Evolutionary conservation across 805 yeast genomes (phyloP).

Genomic region (Cyberlindnera amylophila): DNA sequence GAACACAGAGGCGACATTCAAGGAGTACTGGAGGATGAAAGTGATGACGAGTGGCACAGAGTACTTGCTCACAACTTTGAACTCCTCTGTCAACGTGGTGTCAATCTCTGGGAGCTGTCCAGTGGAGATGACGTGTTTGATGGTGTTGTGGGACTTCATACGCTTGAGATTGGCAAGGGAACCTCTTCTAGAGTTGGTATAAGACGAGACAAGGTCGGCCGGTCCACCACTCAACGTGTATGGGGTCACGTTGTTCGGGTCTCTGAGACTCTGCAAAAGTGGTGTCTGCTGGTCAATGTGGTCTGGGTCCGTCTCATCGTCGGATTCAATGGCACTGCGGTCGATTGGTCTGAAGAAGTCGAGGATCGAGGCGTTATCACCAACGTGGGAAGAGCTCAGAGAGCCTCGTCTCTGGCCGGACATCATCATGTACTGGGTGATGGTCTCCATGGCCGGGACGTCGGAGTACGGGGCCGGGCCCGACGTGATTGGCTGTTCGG

Average conservation of each 20-base stretch:
- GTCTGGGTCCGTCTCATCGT: conserved; percentile 10
- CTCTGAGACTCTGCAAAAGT: conserved; percentile 21
- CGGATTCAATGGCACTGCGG: conserved; percentile 10
- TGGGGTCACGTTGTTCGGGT: conserved; percentile 14
- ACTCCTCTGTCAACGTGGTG: conserved; percentile 37
- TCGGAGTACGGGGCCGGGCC: conserved; percentile 27
- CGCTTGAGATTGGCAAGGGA: conserved; percentile 26
- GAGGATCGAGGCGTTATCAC: conserved; percentile 23
- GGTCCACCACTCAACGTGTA: conserved; percentile 6
- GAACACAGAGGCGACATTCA: conserved; percentile 73
- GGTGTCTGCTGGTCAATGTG: conserved; percentile 21
- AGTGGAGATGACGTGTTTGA: conserved; percentile 23
- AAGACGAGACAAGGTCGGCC: conserved; percentile 21
- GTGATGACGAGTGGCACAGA: conserved; percentile 65
- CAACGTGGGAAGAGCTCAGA: conserved; percentile 14
- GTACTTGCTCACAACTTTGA: conserved; percentile 37
- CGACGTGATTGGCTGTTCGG: conserved; percentile 18
- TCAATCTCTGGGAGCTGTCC: conserved; percentile 25
- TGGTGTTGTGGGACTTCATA: conserved; percentile 25
- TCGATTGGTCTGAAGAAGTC: conserved; percentile 23
- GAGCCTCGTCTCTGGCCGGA: conserved; percentile 22
- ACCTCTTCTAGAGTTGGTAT: conserved; percentile 17
- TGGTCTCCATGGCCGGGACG: conserved; percentile 22
- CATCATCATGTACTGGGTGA: conserved; percentile 23
- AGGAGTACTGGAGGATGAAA: conserved; percentile 64